A percentile compares a stretch with the other conserved stretches of the same genome.
Conservation (phyloP, 768 basidiomycete genomes). For the Tylopilus felleus region DNA sequence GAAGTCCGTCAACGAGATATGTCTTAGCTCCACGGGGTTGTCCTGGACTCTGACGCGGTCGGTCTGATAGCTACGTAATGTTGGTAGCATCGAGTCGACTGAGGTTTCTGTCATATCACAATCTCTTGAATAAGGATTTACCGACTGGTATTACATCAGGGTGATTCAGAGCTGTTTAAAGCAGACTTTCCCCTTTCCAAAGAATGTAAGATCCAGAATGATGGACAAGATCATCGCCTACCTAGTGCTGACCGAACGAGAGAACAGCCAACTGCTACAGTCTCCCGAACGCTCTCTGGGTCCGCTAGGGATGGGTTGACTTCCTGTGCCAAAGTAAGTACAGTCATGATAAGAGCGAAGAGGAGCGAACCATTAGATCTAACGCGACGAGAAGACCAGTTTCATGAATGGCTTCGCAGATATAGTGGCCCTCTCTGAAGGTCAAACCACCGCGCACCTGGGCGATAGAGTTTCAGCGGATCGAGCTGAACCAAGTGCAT, state of each 20-base stretch:
- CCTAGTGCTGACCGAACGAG: constrained; percentile 80
- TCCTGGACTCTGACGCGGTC: neutral
- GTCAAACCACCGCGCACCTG: constrained; percentile 92
- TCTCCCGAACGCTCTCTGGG: constrained; percentile 71
- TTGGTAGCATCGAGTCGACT: no score
- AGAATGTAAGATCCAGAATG: constrained; percentile 4
- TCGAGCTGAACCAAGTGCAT: neutral
- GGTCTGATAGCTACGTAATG: neutral
- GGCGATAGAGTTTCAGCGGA: neutral
- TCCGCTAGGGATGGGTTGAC: constrained; percentile 94
- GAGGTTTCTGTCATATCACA: neutral
- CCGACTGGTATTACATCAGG: constrained; percentile 2
- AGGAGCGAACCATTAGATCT: constrained; percentile 79
- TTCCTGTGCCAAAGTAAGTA: constrained; percentile 51
- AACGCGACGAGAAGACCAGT: constrained; percentile 89
- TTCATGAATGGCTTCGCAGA: constrained; percentile 89
- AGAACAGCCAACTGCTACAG: constrained; percentile 87
- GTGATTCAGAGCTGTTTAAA: constrained; percentile 15
- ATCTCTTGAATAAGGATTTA: neutral
- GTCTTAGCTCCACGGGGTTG: neutral
- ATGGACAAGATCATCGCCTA: constrained; percentile 34
- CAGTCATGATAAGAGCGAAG: neutral
- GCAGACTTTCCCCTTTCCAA: constrained; percentile 32
- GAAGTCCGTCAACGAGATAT: neutral
- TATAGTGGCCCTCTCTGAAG: constrained; percentile 98